Evolutionary conservation across 139 green algal genomes (phyloP).

Genomic region (Chlorella sp.): DNA sequence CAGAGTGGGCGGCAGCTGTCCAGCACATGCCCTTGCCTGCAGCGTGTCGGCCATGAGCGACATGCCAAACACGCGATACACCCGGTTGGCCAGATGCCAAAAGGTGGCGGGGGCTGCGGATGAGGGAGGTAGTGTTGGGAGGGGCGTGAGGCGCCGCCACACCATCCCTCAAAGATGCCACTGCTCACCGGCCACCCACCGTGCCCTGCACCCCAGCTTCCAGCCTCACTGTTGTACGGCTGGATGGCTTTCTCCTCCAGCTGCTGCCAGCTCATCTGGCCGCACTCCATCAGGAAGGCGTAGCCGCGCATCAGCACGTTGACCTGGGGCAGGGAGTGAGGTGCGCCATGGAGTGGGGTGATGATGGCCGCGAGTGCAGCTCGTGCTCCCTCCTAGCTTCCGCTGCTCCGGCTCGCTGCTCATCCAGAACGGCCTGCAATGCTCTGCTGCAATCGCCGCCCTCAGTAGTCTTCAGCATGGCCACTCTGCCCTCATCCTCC

Average conservation of each 20-base stretch:
- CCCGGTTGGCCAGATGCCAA: background rate
- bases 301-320: background rate
- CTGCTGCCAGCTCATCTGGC: background rate
- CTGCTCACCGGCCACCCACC: too few species aligned
- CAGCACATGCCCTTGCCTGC: background rate
- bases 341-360: background rate
- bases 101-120: background rate
- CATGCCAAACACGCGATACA: slow-evolving; percentile 1
- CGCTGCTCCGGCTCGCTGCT: background rate
- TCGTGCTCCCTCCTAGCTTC: background rate
- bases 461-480: too few species aligned
- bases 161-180: too few species aligned
- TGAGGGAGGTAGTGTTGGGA: background rate
- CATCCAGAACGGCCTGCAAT: background rate
- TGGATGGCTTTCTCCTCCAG: background rate
- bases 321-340: background rate
- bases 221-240: background rate
- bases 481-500: too few species aligned
- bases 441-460: too few species aligned
- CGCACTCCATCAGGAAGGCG: background rate
- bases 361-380: background rate
- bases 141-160: too few species aligned
- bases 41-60: background rate
- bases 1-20: background rate
- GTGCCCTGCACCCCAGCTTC: background rate